Percentiles rank a stretch among this genome's conserved stretches.
These are phyloP conservation scores for Daldinia concentrica DNA, from an alignment of 495 filamentous ascomycete species.

Conservation along the genomic window DNA sequence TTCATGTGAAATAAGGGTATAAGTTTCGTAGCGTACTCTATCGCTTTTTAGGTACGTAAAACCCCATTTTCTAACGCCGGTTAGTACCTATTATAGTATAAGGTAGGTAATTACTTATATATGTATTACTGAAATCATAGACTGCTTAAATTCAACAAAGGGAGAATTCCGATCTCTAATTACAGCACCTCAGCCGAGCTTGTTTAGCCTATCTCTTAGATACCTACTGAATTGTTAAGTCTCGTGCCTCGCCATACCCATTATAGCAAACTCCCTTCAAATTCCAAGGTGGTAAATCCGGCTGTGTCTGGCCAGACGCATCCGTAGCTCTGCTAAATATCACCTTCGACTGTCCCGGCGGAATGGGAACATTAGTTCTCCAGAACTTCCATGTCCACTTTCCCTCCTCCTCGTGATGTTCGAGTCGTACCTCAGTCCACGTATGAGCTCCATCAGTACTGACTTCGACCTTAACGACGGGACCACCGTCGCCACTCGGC, in stretches of 20 bases:
- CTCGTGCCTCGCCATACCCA: conserved; percentile 14
- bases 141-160: too few relatives aligned
- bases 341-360: background rate
- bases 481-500: conserved; percentile 16
- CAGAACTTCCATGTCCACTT: conserved; percentile 61
- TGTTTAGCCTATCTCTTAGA: background rate
- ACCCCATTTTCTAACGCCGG: too few relatives aligned
- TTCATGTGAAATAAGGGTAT: too few relatives aligned
- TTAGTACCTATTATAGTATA: too few relatives aligned
- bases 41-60: too few relatives aligned
- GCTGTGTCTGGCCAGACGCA: conserved; percentile 12
- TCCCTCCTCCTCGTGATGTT: conserved; percentile 46
- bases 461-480: conserved; percentile 54
- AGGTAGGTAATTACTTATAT: too few relatives aligned
- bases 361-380: conserved; percentile 24
- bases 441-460: conserved; percentile 59
- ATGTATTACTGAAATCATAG: too few relatives aligned
- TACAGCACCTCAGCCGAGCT: too few relatives aligned
- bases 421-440: conserved; percentile 58
- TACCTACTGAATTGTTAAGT: conserved; percentile 5
- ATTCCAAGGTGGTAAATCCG: conserved; percentile 8
- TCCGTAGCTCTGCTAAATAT: conserved; percentile 15
- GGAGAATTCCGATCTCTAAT: too few relatives aligned
- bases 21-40: too few relatives aligned
- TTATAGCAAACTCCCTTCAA: conserved; percentile 18